These are phyloP conservation scores for Solanum sejunctum DNA, from an alignment of 257 asterid genomes.

Conservation along the genomic window DNA sequence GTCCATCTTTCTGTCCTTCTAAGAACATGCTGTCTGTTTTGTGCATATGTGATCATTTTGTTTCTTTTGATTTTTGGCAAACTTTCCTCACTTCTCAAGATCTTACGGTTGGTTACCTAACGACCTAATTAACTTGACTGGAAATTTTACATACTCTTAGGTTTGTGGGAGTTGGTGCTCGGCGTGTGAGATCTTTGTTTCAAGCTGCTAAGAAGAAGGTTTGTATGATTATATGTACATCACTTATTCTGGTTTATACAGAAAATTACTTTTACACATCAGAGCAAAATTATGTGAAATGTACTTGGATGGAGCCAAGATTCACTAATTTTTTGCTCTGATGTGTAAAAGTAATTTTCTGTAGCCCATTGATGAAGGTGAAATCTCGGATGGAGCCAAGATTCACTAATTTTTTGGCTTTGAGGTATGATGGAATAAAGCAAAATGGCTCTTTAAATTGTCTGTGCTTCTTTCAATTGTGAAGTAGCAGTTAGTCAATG, in stretches of 20 bases:
- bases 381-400: too few relatives aligned
- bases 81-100: not conserved
- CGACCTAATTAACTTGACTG: not conserved
- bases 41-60: not conserved
- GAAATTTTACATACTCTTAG: conserved; percentile 23
- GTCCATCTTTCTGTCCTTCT: not conserved
- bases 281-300: not conserved
- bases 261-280: not conserved
- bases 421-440: too few relatives aligned
- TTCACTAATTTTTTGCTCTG: too few relatives aligned
- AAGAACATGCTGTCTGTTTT: not conserved
- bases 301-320: too few relatives aligned
- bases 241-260: not conserved
- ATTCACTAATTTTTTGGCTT: too few relatives aligned
- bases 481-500: too few relatives aligned
- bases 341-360: too few relatives aligned
- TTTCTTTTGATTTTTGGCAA: not conserved
- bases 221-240: not conserved
- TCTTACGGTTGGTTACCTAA: not conserved
- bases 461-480: too few relatives aligned
- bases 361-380: too few relatives aligned
- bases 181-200: conserved; percentile 94
- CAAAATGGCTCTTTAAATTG: too few relatives aligned
- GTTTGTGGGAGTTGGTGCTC: conserved; percentile 99
- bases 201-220: conserved; percentile 99